A percentile compares a stretch with the other conserved stretches of the same genome.
These are phyloP conservation scores for Sarocladiaceae sp. DNA, from an alignment of 2,329 filamentous ascomycete species.

Conservation along the genomic window DNA sequence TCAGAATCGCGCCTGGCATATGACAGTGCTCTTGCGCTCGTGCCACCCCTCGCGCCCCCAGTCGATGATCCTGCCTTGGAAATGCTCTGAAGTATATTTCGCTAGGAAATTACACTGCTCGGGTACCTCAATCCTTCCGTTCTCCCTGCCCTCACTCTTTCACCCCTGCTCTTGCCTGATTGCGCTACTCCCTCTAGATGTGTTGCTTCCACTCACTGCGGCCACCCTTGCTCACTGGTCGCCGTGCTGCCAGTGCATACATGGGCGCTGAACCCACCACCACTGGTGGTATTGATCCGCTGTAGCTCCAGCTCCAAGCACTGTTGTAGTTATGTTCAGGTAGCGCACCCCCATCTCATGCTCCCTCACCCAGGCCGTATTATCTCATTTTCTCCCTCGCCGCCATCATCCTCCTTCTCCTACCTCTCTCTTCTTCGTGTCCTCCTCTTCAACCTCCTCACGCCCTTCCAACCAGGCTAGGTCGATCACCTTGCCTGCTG, in stretches of 20 bases:
- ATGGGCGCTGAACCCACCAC: neutral
- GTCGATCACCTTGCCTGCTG: constrained; percentile 6
- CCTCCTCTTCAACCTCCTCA: constrained; percentile 12
- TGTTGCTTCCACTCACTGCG: too few relatives aligned
- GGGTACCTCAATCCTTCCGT: neutral
- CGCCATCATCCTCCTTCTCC: constrained; percentile 15
- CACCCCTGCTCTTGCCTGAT: neutral
- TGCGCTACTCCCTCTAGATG: constrained; percentile 7
- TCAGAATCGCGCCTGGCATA: neutral
- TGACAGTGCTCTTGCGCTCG: neutral
- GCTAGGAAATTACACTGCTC: neutral
- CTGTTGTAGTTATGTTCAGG: neutral
- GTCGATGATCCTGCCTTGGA: neutral
- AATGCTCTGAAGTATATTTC: neutral
- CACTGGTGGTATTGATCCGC: neutral
- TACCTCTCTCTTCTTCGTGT: constrained; percentile 11
- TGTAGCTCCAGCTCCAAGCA: neutral
- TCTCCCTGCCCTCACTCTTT: neutral
- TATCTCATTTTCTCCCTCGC: constrained; percentile 5
- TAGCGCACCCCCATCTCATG: neutral
- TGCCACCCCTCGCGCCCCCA: neutral
- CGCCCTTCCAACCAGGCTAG: constrained; percentile 13
- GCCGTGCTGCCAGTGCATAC: neutral
- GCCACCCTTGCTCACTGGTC: too few relatives aligned
- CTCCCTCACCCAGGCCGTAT: neutral